phyloP scores from a whole-genome alignment of 495 filamentous ascomycete species.

The Cercophora sp. region DNA sequence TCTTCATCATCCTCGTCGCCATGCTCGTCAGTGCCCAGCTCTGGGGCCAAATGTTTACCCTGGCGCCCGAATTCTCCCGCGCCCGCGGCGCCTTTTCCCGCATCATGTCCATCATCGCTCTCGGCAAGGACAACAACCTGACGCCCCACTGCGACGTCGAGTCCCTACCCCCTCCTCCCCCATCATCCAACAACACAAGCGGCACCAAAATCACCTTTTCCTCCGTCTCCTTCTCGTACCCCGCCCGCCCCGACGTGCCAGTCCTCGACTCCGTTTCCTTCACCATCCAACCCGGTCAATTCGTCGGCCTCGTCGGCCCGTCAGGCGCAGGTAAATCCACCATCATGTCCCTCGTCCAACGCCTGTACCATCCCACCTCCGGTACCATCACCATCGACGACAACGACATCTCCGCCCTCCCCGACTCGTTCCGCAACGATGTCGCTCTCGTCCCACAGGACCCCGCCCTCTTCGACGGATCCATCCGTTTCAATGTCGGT shows the following conservation, averaged over 20 bases:
- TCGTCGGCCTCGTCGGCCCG: constrained; percentile 63
- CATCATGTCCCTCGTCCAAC: constrained; percentile 59
- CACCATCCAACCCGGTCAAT: constrained; percentile 59
- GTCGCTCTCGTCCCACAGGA: constrained; percentile 62
- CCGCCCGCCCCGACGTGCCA: constrained; percentile 46
- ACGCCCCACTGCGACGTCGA: background rate
- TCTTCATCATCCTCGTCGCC: constrained; percentile 70
- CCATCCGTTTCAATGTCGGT: constrained; percentile 54
- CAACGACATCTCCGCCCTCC: constrained; percentile 33
- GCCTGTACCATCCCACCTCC: constrained; percentile 52
- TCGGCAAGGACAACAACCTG: constrained; percentile 3
- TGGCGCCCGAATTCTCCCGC: constrained; percentile 29
- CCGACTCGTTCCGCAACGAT: constrained; percentile 42
- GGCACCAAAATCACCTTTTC: constrained; percentile 46
- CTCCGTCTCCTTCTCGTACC: constrained; percentile 53
- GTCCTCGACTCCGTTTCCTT: constrained; percentile 28
- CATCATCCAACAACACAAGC: constrained; percentile 11
- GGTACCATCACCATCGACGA: constrained; percentile 53
- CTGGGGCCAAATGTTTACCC: constrained; percentile 28
- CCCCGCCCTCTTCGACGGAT: constrained; percentile 47
- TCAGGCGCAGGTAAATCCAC: constrained; percentile 71
- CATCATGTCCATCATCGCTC: constrained; percentile 12
- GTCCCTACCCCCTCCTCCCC: background rate
- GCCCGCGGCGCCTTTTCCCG: constrained; percentile 19
- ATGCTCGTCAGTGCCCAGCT: constrained; percentile 29